These are phyloP conservation scores for Cutaneotrichosporon sp. DNA, from an alignment of 1,284 basidiomycete genomes.

Conservation along the genomic window DNA sequence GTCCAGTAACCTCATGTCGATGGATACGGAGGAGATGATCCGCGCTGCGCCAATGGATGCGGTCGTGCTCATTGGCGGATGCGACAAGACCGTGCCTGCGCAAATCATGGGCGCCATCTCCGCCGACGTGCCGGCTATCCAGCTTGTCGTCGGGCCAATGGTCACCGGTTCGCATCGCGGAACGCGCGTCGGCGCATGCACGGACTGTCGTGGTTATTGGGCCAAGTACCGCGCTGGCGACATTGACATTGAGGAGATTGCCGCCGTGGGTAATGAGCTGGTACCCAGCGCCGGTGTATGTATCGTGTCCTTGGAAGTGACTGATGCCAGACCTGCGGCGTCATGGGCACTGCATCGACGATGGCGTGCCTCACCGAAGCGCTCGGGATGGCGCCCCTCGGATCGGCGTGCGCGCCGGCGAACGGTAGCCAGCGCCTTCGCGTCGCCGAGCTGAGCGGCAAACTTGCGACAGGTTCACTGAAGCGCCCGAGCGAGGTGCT, in stretches of 20 bases:
- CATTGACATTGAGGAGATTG: conserved; percentile 44
- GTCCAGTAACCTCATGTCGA: conserved; percentile 37
- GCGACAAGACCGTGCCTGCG: conserved; percentile 47
- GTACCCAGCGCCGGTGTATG: conserved; percentile 41
- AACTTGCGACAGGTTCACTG: conserved; percentile 18
- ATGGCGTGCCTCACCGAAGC: conserved; percentile 46
- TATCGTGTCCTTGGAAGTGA: background rate
- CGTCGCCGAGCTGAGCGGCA: conserved; percentile 37
- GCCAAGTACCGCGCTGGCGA: conserved; percentile 38
- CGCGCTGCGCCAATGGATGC: conserved; percentile 45
- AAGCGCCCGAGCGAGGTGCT: conserved; percentile 47
- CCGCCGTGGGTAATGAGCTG: conserved; percentile 39
- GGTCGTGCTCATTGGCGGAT: conserved; percentile 44
- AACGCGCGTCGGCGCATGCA: conserved; percentile 42
- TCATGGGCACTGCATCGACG: conserved; percentile 46
- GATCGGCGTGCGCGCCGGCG: conserved; percentile 39
- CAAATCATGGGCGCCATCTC: conserved; percentile 46
- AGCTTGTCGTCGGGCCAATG: conserved; percentile 45
- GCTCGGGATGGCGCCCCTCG: conserved; percentile 41
- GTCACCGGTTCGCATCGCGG: conserved; percentile 41
- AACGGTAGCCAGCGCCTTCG: conserved; percentile 39
- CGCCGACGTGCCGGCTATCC: conserved; percentile 40
- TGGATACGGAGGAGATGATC: conserved; percentile 47
- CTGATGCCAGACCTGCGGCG: conserved; percentile 38
- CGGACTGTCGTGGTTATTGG: conserved; percentile 45